Conservation (phyloP, 1,139 yeast species). For the Petasospora rhodanensis region DNA sequence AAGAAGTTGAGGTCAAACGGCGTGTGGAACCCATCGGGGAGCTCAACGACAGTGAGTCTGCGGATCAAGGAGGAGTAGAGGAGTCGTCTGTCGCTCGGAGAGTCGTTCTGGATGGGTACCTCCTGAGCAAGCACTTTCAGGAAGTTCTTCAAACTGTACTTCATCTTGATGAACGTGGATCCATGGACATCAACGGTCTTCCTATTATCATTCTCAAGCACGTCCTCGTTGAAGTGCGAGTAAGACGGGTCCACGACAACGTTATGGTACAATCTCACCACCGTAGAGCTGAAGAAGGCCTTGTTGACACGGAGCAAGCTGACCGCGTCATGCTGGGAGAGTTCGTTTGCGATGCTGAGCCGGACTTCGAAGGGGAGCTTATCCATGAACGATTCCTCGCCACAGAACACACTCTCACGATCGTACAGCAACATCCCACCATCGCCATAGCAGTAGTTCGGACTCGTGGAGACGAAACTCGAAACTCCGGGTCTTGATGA, state of each 20-base stretch:
- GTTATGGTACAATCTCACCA: slow-evolving; percentile 35
- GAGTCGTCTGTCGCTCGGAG: neutral
- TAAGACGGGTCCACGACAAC: slow-evolving; percentile 35
- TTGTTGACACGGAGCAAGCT: slow-evolving; percentile 33
- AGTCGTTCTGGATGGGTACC: slow-evolving; percentile 5
- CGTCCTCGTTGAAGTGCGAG: slow-evolving; percentile 18
- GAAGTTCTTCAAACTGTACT: slow-evolving; percentile 18
- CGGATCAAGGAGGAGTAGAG: slow-evolving; percentile 13
- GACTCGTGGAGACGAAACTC: neutral
- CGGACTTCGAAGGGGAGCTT: slow-evolving; percentile 37
- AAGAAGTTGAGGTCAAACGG: slow-evolving; percentile 17
- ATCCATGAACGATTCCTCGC: slow-evolving; percentile 9
- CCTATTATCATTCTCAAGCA: slow-evolving; percentile 2
- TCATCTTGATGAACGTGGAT: slow-evolving; percentile 21
- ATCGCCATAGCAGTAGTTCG: slow-evolving; percentile 3
- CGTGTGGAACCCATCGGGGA: slow-evolving; percentile 22
- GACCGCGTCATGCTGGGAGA: slow-evolving; percentile 41
- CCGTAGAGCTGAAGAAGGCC: slow-evolving; percentile 30
- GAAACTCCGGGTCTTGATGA: slow-evolving; percentile 6
- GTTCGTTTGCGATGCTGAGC: slow-evolving; percentile 29
- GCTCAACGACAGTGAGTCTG: slow-evolving; percentile 14
- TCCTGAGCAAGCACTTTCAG: slow-evolving; percentile 9
- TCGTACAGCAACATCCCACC: neutral
- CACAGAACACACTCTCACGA: neutral
- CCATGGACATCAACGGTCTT: neutral